Evolutionary conservation across 148 eudicot genomes (phyloP).

Genomic region (Polygonum aviculare): DNA sequence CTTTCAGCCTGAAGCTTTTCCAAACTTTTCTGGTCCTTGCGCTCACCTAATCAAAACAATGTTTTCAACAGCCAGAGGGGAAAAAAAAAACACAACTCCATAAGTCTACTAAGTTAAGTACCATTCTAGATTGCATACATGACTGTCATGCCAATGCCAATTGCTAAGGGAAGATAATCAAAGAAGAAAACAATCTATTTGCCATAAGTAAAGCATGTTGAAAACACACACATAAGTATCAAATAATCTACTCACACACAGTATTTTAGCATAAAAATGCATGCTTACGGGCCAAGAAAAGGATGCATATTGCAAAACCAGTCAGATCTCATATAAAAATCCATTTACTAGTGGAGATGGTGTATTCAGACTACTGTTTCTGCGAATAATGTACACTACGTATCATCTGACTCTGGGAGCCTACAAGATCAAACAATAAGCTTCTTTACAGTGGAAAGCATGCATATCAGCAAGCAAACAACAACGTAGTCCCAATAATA

Average conservation of each 20-base stretch:
- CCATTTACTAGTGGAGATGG: not conserved
- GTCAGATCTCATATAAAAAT: not conserved
- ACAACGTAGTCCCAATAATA: not conserved
- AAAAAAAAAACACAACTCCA: not conserved
- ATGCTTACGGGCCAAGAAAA: not conserved
- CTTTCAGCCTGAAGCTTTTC: slow-evolving; percentile 83
- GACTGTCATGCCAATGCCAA: not conserved
- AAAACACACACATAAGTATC: not conserved
- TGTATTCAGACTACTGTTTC: not conserved
- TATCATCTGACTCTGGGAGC: not conserved
- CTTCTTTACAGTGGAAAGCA: not conserved
- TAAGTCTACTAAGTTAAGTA: not conserved
- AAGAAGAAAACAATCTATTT: not conserved
- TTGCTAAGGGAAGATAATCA: not conserved
- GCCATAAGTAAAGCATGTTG: not conserved
- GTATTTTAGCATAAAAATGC: not conserved
- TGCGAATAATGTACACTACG: not conserved
- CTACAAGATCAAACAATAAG: not conserved
- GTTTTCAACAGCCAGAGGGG: not conserved
- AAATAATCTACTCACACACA: not conserved
- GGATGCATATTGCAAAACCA: slow-evolving; percentile 1
- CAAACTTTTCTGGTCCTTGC: slow-evolving; percentile 71
- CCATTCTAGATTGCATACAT: not conserved
- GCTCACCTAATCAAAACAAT: slow-evolving; percentile 37
- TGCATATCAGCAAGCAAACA: not conserved